A percentile compares a stretch with the other conserved stretches of the same genome.
Evolutionary conservation across 768 basidiomycete genomes (phyloP).

Genomic region (Symmetrospora coprosmae): DNA sequence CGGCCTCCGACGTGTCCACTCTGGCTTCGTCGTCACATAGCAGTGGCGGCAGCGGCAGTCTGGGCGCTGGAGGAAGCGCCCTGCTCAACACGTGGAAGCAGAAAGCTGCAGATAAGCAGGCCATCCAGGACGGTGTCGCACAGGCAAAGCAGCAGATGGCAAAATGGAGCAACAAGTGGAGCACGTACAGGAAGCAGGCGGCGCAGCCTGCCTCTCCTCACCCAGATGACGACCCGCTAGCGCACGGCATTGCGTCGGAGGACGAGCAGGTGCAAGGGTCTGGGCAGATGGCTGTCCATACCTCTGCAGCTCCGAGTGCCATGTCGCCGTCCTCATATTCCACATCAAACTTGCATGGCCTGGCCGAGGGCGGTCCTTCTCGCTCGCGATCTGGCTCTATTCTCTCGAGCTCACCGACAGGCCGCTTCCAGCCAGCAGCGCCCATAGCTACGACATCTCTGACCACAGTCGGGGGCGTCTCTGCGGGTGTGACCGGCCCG

Average conservation of each 20-base stretch:
- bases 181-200: slow-evolving; percentile 4
- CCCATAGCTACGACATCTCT: not conserved
- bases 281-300: not conserved
- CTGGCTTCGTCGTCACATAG: not conserved
- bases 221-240: not conserved
- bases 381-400: not conserved
- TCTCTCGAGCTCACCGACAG: not conserved
- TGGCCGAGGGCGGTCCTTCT: not conserved
- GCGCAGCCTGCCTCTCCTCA: not conserved
- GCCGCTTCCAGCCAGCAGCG: not conserved
- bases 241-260: not conserved
- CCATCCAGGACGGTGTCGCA: slow-evolving; percentile 9
- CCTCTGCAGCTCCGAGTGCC: not conserved
- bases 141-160: slow-evolving; percentile 19
- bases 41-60: too few species aligned
- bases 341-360: not conserved
- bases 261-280: not conserved
- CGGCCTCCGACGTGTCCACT: not conserved
- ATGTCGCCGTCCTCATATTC: not conserved
- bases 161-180: slow-evolving; percentile 22
- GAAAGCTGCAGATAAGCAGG: slow-evolving; percentile 25
- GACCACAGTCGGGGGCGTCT: not conserved
- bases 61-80: too few species aligned
- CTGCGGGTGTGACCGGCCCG: not conserved
- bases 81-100: slow-evolving; percentile 16